Evolutionary conservation across 768 basidiomycete genomes (phyloP).

Genomic region (Austroboletus festivus): DNA sequence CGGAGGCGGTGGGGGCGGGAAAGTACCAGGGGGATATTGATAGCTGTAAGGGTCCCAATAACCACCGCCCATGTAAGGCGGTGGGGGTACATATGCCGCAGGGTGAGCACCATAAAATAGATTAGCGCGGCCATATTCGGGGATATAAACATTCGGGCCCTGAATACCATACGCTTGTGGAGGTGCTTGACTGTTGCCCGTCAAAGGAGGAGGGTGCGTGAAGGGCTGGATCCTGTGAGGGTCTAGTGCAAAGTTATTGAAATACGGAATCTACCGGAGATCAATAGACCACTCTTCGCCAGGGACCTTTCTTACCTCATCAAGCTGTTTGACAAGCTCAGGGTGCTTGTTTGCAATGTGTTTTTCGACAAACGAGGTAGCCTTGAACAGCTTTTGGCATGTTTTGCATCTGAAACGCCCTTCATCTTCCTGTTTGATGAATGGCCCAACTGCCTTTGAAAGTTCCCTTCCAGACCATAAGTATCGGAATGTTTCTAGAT

Average conservation of each 20-base stretch:
- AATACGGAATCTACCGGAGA: conserved; percentile 68
- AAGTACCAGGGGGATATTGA: conserved; percentile 38
- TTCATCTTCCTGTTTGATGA: conserved; percentile 94
- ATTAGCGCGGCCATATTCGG: conserved; percentile 41
- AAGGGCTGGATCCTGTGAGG: conserved; percentile 89
- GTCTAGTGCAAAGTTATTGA: conserved; percentile 96
- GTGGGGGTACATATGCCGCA: conserved; percentile 33
- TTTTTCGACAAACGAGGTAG: conserved; percentile 95
- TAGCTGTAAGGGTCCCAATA: conserved; percentile 49
- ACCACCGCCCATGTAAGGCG: conserved; percentile 37
- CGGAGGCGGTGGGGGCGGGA: conserved; percentile 36
- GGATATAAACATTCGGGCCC: conserved; percentile 50
- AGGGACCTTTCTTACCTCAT: conserved; percentile 59
- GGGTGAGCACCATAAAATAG: conserved; percentile 40
- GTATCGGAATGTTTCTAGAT: conserved; percentile 10
- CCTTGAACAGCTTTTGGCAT: conserved; percentile 97
- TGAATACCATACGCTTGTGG: conserved; percentile 86
- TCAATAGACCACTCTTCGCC: conserved; percentile 12
- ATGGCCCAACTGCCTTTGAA: conserved; percentile 70
- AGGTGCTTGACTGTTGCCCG: conserved; percentile 71
- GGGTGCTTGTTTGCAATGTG: conserved; percentile 94
- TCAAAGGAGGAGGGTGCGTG: conserved; percentile 66
- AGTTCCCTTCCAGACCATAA: conserved; percentile 58
- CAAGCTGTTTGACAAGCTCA: conserved; percentile 77
- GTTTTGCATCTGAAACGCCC: conserved; percentile 96